phyloP scores from a whole-genome alignment of 352 stramenopile species.

The Phytophthora gonapodyides region DNA sequence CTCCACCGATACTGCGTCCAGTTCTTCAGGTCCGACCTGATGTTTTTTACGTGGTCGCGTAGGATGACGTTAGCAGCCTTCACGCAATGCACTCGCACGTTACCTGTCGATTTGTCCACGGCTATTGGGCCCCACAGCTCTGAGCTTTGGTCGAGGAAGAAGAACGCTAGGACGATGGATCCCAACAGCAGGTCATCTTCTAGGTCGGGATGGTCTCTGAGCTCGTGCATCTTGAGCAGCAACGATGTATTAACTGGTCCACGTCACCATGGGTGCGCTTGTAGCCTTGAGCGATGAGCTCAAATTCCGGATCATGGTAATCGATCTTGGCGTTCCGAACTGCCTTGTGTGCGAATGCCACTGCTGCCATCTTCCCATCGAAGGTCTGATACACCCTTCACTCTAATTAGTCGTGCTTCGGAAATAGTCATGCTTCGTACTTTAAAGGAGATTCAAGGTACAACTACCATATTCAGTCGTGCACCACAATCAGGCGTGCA shows the following conservation, averaged over 20 bases:
- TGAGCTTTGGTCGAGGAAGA: conserved; percentile 34
- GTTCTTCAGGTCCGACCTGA: neutral
- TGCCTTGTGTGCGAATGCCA: conserved; percentile 26
- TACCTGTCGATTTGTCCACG: conserved; percentile 1
- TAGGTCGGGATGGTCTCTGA: neutral
- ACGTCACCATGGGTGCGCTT: conserved; percentile 29
- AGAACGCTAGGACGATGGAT: conserved; percentile 30
- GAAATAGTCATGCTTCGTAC: too few relatives aligned
- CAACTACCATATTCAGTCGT: too few relatives aligned
- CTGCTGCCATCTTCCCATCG: conserved; percentile 31
- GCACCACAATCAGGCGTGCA: too few relatives aligned
- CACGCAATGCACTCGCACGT: neutral
- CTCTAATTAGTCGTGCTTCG: too few relatives aligned
- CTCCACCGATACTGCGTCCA: neutral
- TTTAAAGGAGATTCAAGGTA: too few relatives aligned
- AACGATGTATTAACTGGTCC: conserved; percentile 43
- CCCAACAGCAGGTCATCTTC: conserved; percentile 10
- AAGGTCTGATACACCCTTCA: conserved; percentile 29
- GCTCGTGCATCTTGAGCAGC: conserved; percentile 22
- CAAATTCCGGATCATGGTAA: conserved; percentile 39
- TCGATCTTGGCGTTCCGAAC: conserved; percentile 30
- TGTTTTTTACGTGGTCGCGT: neutral
- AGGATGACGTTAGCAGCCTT: conserved; percentile 17
- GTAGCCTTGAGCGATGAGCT: conserved; percentile 37
- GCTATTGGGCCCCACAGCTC: conserved; percentile 22